Percentiles rank a stretch among this genome's conserved stretches.
These are phyloP conservation scores for Komagataella populi DNA, from an alignment of 805 yeast genomes.

Conservation along the genomic window DNA sequence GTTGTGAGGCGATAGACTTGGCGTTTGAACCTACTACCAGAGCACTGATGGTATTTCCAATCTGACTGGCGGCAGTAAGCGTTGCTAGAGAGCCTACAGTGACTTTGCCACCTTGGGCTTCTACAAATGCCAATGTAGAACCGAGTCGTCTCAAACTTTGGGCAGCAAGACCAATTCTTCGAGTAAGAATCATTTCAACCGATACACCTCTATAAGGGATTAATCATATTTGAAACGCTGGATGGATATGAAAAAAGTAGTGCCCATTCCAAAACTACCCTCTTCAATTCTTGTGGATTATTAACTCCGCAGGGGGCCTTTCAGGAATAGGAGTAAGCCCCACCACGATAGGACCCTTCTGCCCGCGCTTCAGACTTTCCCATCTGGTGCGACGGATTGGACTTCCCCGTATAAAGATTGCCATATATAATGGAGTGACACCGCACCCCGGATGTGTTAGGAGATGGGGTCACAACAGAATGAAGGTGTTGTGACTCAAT, in stretches of 20 bases:
- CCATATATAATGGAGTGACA: background rate
- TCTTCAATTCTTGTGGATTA: too few species aligned
- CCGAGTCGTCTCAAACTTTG: constrained; percentile 22
- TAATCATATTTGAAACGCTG: background rate
- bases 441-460: background rate
- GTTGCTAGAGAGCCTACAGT: constrained; percentile 62
- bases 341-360: background rate
- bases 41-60: constrained; percentile 75
- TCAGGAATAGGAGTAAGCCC: background rate
- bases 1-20: constrained; percentile 29
- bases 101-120: constrained; percentile 39
- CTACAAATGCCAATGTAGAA: constrained; percentile 70
- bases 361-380: background rate
- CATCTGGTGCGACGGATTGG: background rate
- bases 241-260: background rate
- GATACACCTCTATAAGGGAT: background rate
- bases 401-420: background rate
- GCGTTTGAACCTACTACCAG: constrained; percentile 57
- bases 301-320: background rate
- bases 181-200: background rate
- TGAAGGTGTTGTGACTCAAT: background rate
- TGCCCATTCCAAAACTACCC: background rate
- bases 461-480: background rate
- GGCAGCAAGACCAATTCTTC: background rate
- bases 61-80: constrained; percentile 60